Evolutionary conservation across 2,329 filamentous ascomycete genomes (phyloP).

Genomic region (Penicillium occitanis): DNA sequence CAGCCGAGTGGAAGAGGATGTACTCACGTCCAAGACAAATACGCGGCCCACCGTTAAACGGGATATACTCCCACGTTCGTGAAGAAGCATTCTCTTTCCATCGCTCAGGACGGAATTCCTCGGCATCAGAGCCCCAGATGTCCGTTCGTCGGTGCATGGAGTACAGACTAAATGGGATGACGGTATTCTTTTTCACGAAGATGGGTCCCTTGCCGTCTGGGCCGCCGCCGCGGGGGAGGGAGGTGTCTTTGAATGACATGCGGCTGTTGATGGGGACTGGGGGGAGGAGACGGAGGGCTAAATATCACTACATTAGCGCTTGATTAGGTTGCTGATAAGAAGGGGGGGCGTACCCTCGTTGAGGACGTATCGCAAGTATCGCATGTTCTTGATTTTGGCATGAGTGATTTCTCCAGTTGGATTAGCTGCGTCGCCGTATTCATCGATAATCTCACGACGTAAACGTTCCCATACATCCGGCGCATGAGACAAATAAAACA

Average conservation of each 20-base stretch:
- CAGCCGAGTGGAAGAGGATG: constrained; percentile 25
- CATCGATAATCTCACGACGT: constrained; percentile 28
- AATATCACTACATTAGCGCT: not conserved
- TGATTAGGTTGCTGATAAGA: not conserved
- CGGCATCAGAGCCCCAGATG: constrained; percentile 48
- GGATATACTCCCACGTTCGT: constrained; percentile 46
- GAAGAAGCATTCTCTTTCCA: constrained; percentile 45
- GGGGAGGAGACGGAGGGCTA: constrained; percentile 52
- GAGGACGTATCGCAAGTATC: constrained; percentile 22
- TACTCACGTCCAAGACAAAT: constrained; percentile 29
- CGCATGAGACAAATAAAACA: constrained; percentile 38
- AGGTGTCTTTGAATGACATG: constrained; percentile 37
- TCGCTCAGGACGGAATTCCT: constrained; percentile 50
- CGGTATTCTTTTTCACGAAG: constrained; percentile 64
- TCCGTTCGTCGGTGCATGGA: constrained; percentile 70
- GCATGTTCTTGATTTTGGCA: constrained; percentile 24
- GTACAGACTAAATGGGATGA: constrained; percentile 66
- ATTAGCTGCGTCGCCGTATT: constrained; percentile 5
- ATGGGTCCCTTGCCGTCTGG: constrained; percentile 54
- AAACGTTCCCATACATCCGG: constrained; percentile 30
- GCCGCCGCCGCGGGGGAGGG: constrained; percentile 20
- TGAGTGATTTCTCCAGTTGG: constrained; percentile 33
- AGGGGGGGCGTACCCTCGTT: constrained; percentile 16
- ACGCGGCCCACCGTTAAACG: constrained; percentile 31
- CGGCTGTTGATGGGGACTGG: constrained; percentile 48